Conservation (phyloP, 2,329 filamentous ascomycete genomes). For the Thielaviopsis ethacetica region DNA sequence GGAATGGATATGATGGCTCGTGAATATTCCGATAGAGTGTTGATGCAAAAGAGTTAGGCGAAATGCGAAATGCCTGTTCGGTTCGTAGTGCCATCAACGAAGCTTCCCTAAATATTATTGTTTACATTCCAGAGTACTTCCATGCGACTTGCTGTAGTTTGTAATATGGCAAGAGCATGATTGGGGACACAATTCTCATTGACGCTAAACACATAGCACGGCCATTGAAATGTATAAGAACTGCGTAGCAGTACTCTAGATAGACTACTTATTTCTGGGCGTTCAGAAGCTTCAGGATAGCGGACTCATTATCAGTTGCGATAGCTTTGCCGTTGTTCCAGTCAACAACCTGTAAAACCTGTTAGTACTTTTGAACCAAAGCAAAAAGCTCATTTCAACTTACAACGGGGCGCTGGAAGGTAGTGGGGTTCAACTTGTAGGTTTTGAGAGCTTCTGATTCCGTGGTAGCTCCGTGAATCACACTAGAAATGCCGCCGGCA, state of each 20-base stretch:
- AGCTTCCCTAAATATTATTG: too few species aligned
- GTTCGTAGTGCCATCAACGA: too few species aligned
- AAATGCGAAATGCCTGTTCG: too few species aligned
- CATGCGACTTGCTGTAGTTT: too few species aligned
- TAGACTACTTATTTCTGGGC: slow-evolving; percentile 21
- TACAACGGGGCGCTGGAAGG: slow-evolving; percentile 64
- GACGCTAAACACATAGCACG: too few species aligned
- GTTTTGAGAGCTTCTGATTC: slow-evolving; percentile 65
- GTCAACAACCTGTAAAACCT: slow-evolving; percentile 47
- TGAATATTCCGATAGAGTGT: too few species aligned
- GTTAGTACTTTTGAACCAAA: slow-evolving; percentile 14
- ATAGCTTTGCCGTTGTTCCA: slow-evolving; percentile 82
- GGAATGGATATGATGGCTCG: too few species aligned
- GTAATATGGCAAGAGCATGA: too few species aligned
- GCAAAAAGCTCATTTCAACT: slow-evolving; percentile 19
- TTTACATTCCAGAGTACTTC: too few species aligned
- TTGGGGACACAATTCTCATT: too few species aligned
- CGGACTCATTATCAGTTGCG: slow-evolving; percentile 66
- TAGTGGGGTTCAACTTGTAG: slow-evolving; percentile 52
- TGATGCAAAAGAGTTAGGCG: too few species aligned
- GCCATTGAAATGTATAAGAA: background rate
- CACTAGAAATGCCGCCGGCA: slow-evolving; percentile 34
- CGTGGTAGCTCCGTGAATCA: slow-evolving; percentile 60
- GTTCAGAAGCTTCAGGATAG: slow-evolving; percentile 70
- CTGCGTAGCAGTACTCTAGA: background rate